Conservation (phyloP, 2,329 filamentous ascomycete species). For the Cercospora berteroae region DNA sequence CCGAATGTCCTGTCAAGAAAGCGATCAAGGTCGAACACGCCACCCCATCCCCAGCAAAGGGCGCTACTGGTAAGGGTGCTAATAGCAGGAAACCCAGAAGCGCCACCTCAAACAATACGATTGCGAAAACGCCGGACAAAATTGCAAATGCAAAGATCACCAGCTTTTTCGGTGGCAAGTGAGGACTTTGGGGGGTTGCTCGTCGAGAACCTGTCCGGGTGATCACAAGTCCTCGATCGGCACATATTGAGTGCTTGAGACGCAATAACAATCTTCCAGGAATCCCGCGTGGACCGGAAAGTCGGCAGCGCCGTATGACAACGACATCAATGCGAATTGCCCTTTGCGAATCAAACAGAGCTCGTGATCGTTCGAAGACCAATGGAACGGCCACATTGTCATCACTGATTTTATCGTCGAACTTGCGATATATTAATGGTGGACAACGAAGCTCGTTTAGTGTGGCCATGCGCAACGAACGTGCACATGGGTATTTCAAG, state of each 20-base stretch:
- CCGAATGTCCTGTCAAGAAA: slow-evolving; percentile 42
- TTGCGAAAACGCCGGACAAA: slow-evolving; percentile 48
- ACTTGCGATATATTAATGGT: neutral
- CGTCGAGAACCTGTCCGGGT: neutral
- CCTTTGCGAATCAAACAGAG: neutral
- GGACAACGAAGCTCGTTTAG: neutral
- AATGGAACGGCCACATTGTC: neutral
- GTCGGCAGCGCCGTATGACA: neutral
- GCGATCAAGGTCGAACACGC: slow-evolving; percentile 32
- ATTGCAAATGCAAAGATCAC: slow-evolving; percentile 57
- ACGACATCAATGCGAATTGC: neutral
- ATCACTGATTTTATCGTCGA: neutral
- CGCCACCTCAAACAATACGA: slow-evolving; percentile 56
- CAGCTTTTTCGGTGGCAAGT: slow-evolving; percentile 53
- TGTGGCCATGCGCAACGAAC: neutral
- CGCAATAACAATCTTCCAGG: neutral
- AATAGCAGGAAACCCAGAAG: slow-evolving; percentile 50
- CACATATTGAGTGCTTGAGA: neutral
- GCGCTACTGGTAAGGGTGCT: slow-evolving; percentile 15
- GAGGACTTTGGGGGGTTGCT: slow-evolving; percentile 18
- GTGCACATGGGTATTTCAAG: neutral
- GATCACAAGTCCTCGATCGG: neutral
- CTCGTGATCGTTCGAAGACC: neutral
- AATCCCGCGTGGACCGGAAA: neutral
- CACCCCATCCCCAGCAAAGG: slow-evolving; percentile 27